Conservation (phyloP, 768 basidiomycete genomes). For the Hypholoma fasciculare region DNA sequence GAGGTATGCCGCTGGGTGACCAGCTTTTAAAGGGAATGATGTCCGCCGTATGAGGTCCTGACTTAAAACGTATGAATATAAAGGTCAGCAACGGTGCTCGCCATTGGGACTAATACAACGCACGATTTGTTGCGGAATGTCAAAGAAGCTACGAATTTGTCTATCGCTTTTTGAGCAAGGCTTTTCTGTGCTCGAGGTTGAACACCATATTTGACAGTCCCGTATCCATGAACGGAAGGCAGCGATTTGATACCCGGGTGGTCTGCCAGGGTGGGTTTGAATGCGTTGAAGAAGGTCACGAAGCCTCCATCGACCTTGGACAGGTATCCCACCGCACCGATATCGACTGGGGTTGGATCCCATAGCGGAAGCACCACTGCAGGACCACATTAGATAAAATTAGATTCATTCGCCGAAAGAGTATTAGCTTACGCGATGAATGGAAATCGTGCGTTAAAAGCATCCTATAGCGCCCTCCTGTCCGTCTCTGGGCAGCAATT, state of each 20-base stretch:
- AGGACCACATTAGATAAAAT: background rate
- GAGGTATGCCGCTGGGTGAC: constrained; percentile 15
- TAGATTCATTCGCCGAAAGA: background rate
- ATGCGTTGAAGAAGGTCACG: constrained; percentile 74
- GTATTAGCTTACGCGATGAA: constrained; percentile 52
- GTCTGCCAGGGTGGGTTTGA: constrained; percentile 47
- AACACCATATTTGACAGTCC: constrained; percentile 46
- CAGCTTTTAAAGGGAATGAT: constrained; percentile 8
- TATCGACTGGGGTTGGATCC: constrained; percentile 59
- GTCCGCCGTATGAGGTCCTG: constrained; percentile 17
- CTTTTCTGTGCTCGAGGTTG: constrained; percentile 28
- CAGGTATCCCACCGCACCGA: constrained; percentile 83
- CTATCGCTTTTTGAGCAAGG: background rate
- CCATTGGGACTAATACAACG: background rate
- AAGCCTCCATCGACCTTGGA: constrained; percentile 68
- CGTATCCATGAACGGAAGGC: constrained; percentile 66
- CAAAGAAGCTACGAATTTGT: background rate
- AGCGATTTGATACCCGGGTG: constrained; percentile 44
- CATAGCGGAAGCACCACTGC: constrained; percentile 71
- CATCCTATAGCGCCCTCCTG: constrained; percentile 71
- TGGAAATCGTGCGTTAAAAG: constrained; percentile 70
- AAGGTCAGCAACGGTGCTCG: background rate
- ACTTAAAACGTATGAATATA: background rate
- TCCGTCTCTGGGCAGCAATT: constrained; percentile 39
- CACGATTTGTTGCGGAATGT: constrained; percentile 1